Base-by-base conservation (phyloP, 1,139 yeast genomes). In the Scheffersomyces cryptocercus region DNA sequence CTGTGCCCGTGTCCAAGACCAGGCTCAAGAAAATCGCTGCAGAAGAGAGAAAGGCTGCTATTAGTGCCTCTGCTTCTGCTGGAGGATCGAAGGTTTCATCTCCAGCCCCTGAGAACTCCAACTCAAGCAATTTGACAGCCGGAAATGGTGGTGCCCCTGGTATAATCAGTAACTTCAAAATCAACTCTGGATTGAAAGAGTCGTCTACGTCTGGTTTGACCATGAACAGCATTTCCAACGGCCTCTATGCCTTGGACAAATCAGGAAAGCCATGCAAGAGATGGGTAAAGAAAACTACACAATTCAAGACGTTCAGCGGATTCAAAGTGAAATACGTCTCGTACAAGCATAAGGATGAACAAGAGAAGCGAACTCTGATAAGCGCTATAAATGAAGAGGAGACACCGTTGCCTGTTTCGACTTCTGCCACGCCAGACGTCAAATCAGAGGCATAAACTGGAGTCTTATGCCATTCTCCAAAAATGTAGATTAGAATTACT, bases 301-400 rank as follows among this genome's bases (percentile, higher is more conserved):
- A 65, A 39, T 71, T 82, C 50, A 79, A 77, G 58, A 75, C 83
- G n/a, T 82, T 82, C 53, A 81, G 84, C 10, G 86, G 88, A 10
- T 54, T 54, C 54, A 71, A 71, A 48, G 75, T 77, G 41, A 62
- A 67, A n/a, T 66, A 81, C 48, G 58, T 61, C 6, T 58, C 70
- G 4, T 82, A 79, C 77, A 56, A 58, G 8, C 48, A 40, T 31
- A 37, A 38, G 37, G 39, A 38, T 15, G 48, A 34, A 28, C 36
- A 45, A 33, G 45, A 39, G 10, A 47, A 39, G 32, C 36, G 4
- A 40, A 39, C 14, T 39, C 36, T 13, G 39, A 43, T 31, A 31
- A 29, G 29, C 29, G 42, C 36, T 29, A 33, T 30, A 15, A 39
- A 45, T 32, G 39, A 29, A 28, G 46, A 39, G 35, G 46, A 29